phyloP scores from a whole-genome alignment of 1,284 basidiomycete genomes.

The Puccinia novopanici region DNA sequence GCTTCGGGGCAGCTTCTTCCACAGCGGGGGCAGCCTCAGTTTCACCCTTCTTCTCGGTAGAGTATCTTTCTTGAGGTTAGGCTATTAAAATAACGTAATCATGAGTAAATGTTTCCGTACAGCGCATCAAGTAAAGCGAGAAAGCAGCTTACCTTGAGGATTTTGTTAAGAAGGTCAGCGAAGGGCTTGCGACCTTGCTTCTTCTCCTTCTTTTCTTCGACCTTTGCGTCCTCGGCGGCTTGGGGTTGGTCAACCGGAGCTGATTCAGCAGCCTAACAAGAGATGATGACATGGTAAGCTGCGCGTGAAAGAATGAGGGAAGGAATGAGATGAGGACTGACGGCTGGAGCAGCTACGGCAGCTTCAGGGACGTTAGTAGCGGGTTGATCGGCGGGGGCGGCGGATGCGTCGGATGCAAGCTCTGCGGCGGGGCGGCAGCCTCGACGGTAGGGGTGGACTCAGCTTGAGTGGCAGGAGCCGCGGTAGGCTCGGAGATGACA shows the following conservation, averaged over 20 bases:
- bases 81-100: not conserved
- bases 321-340: not conserved
- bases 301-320: too few species aligned
- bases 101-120: too few species aligned
- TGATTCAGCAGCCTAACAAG: slow-evolving; percentile 8
- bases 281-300: too few species aligned
- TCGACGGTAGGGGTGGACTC: not conserved
- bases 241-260: not conserved
- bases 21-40: not conserved
- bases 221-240: slow-evolving; percentile 7
- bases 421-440: not conserved
- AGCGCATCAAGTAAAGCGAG: not conserved
- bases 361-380: too few species aligned
- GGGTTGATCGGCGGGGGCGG: too few species aligned
- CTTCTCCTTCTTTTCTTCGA: slow-evolving; percentile 49
- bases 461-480: not conserved
- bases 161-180: slow-evolving; percentile 48
- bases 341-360: slow-evolving; percentile 1
- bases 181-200: slow-evolving; percentile 42
- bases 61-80: slow-evolving; percentile 16
- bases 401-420: too few species aligned
- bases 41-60: slow-evolving; percentile 32
- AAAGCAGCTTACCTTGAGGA: slow-evolving; percentile 24
- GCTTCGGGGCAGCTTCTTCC: not conserved
- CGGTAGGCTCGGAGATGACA: not conserved